Evolutionary conservation across 2,329 filamentous ascomycete genomes (phyloP).

Genomic region (Pseudocercospora vitis): DNA sequence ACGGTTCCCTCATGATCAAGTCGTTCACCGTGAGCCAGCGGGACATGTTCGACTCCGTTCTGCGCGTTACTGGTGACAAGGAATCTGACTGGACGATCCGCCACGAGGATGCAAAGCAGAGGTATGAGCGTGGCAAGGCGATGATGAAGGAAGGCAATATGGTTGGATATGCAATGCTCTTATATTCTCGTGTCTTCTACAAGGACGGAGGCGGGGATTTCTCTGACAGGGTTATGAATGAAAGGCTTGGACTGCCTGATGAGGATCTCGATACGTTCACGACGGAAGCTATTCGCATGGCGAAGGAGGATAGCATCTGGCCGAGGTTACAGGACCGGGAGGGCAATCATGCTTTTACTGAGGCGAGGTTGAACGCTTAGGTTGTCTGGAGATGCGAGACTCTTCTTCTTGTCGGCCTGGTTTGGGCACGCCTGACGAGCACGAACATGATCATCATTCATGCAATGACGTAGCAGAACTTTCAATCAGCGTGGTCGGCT

Average conservation of each 20-base stretch:
- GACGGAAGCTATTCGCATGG: conserved; percentile 19
- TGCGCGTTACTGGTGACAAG: conserved; percentile 38
- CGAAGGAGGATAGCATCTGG: neutral
- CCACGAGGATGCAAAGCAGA: conserved; percentile 36
- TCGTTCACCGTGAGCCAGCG: conserved; percentile 40
- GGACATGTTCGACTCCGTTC: conserved; percentile 42
- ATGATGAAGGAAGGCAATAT: conserved; percentile 45
- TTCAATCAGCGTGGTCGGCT: no score
- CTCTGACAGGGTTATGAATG: conserved; percentile 35
- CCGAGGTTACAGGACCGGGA: neutral
- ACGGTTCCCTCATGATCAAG: conserved; percentile 36
- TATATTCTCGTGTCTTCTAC: conserved; percentile 59
- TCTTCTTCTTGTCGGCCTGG: no score
- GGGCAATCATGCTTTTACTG: neutral
- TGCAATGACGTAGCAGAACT: no score
- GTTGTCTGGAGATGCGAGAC: no score
- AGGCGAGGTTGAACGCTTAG: neutral
- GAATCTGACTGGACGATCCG: conserved; percentile 40
- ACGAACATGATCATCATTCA: no score
- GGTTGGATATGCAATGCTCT: conserved; percentile 49
- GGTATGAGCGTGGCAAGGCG: conserved; percentile 52
- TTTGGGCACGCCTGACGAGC: no score
- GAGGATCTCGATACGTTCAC: conserved; percentile 31
- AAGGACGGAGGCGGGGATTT: conserved; percentile 34
- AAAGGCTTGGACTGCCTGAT: conserved; percentile 25